Evolutionary conservation across 331 rosid species (phyloP), one percentile per base, ranked within the genome.

Genomic region (Cucumis variabilis): DNA sequence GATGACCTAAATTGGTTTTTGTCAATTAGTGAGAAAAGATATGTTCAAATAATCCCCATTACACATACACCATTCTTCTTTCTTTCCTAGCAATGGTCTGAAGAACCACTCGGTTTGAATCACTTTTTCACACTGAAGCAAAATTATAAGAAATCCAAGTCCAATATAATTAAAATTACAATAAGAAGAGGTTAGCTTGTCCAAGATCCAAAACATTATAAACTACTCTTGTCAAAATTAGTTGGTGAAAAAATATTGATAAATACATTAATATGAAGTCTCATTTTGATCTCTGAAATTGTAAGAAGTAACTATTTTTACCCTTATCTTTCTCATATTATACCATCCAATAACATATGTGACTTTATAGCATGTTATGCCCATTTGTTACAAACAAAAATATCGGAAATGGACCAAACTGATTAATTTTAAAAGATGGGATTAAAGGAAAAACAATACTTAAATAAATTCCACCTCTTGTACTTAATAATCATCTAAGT

Each of bases 31-130:
- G 81, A 69, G 79, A 65, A 83, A 83, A 37, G 86, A 63, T 62
- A 46, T 44, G 86, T 90, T 85, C 91, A 95, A 90, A 89, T 97
- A 97, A 89, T 87, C 95, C 28, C 85, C 91, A 87, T 88, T 89
- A 10, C 85, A 67, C 63, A 87, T 89, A 27, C 51, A 86, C 20
- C 58, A 75, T 90, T 69, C 92, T 87, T 60, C 87, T 92, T 24
- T 79, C 94, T 87, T 86, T 93, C 93, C 98, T 90, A 15, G 96
- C 98, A 88, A 95, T 93, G 62, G 98, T 95, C 75, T 96, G 55
- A 95, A 85, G 19, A 97, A 75, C 90, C 95, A 83, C 82, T 97
- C 99, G 72, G 98, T 93, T 88, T 92, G 98, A 91, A 94, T 95
- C 89, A 98, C 98, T 30, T 30, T 93, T 46, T n/a, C 81, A 86